Evolutionary conservation across 2,329 filamentous ascomycete genomes (phyloP).

Genomic region (Talaromyces sp.): DNA sequence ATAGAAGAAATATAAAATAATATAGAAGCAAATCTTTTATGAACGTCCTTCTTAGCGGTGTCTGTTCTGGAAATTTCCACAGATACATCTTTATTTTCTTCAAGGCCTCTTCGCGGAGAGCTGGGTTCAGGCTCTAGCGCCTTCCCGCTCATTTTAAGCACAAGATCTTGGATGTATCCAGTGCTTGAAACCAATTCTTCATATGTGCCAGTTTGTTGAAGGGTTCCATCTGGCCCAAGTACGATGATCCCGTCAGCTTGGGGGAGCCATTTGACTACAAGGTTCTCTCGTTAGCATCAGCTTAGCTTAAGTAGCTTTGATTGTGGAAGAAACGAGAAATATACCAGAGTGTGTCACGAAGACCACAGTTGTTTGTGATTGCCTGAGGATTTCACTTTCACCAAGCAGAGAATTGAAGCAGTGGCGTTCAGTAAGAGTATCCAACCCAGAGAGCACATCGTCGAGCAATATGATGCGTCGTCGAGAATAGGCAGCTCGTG

Average conservation of each 20-base stretch:
- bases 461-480: constrained; percentile 18
- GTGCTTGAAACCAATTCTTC: constrained; percentile 33
- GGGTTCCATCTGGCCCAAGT: constrained; percentile 37
- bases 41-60: background rate
- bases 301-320: background rate
- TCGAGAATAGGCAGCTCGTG: constrained; percentile 51
- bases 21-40: background rate
- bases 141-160: background rate
- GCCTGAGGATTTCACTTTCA: constrained; percentile 8
- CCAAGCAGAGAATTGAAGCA: constrained; percentile 18
- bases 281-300: background rate
- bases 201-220: constrained; percentile 44
- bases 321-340: background rate
- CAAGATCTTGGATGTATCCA: constrained; percentile 8
- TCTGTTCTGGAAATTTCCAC: background rate
- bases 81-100: background rate
- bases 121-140: background rate
- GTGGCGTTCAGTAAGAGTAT: constrained; percentile 18
- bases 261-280: constrained; percentile 39
- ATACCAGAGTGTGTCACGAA: constrained; percentile 14
- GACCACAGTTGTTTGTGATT: constrained; percentile 5
- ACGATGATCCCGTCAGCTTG: constrained; percentile 45
- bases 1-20: constrained; percentile 16
- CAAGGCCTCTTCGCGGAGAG: background rate
- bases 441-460: constrained; percentile 17